Evolutionary conservation across 2,329 filamentous ascomycete species (phyloP), one percentile per base, ranked within the genome.

Genomic region (Zarea fungicola): DNA sequence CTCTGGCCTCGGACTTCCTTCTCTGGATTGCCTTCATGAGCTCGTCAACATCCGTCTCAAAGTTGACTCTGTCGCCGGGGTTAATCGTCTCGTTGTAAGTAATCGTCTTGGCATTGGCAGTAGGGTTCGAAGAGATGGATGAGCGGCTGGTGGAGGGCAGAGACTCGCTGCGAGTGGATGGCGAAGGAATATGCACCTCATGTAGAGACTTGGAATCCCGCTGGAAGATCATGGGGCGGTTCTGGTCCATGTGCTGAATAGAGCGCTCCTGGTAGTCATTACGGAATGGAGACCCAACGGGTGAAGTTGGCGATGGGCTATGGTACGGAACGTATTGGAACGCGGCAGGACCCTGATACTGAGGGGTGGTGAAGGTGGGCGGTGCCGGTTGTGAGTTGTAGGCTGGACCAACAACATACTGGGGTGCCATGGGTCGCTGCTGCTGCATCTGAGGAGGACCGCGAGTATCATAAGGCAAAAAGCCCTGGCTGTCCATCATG

Each of bases 1-100:
- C 29, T 8, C 57, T 58, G 6, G 69, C 61, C 16, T 65, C 64
- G 13, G 74, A 69, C 19, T 75, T 67, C 60, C 85, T 87, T 37
- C 80, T 72, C 64, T 96, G 90, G 39, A 96, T 92, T 1, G 85
- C 81, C 66, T 85, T 89, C 89, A 96, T 95, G 35, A 97, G 70
- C 35, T 83, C 84, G 63, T 96, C 91, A 31, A 96, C 83, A 51
- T 89, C 81, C 0, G 90, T 96, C n/a, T 80, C 77, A 63, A 91
- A 92, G 52, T 79, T 76, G 32, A 81, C 69, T n/a, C 78, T 72
- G 21, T 74, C 65, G 1, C 71, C 65, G 51, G 72, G 67, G 51
- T 72, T 64, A 25, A 74, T 68, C 9, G 72, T 67, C 55, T 69
- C 69, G 63, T 75, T 78, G 55, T 66, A 65, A 4, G 64, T 66